Evolutionary conservation across 192 early-diverging fungal species (phyloP), one percentile per base, ranked within the genome.

Genomic region (Umbelopsis isabellina): DNA sequence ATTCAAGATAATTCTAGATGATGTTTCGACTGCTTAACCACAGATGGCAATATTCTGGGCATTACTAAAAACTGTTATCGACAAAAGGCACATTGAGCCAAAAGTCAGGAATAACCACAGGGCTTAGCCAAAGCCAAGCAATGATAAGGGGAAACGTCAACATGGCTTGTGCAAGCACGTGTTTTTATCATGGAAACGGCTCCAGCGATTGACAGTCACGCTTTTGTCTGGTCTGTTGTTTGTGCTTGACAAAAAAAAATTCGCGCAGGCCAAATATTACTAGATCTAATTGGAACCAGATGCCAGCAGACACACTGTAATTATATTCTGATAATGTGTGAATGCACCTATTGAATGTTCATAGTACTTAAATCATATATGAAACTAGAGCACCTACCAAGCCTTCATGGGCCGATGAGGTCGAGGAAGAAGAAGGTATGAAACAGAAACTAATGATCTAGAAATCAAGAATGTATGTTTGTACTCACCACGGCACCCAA

Each of bases 341-440:
- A 16, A 30, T 23, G 21, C 12, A 13, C 4, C 7, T 12, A 61
- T 35, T 61, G 25, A 35, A 1, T 7, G 13, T 18, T 18, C 33
- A 3, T 35, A 52, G 18, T 11, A 5, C 15, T 18, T 25, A 16
- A n/a, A 35, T 16, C 25, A 16, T 35, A 2, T 49, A 27, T 10
- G 44, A 11, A 5, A 27, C 8, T 65, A 81, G 78, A 45, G 64
- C 67, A 51, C 58, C 73, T 45, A 48, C 72, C 65, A 89, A 89
- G 74, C 74, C 81, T 48, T 86, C 82, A 80, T 92, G 91, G 91
- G 90, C 88, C n/a, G 91, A 92, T 66, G 91, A 91, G 72, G 86
- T 90, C 37, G 91, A 89, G 23, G 89, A 91, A 58, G 80, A 83
- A 74, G 75, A 84, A 75, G 84, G 79, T 67, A 61, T 75, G 15